Evolutionary conservation across 2,329 filamentous ascomycete genomes (phyloP).

Genomic region (Phialophora expanda): DNA sequence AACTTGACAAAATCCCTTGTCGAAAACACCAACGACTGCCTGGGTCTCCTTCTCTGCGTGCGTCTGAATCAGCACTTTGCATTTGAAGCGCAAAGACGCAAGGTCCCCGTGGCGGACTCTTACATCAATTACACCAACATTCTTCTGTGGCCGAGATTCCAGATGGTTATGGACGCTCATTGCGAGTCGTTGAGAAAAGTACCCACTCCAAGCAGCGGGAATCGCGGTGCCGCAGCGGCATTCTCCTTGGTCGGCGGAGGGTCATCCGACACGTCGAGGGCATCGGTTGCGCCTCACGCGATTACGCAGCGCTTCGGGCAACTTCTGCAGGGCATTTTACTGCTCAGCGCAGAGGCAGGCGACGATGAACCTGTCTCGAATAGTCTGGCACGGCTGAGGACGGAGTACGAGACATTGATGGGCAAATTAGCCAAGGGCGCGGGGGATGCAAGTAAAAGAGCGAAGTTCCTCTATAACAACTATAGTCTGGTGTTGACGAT

Average conservation of each 20-base stretch:
- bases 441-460: conserved; percentile 76
- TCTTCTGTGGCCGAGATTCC: conserved; percentile 94
- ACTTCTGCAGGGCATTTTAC: conserved; percentile 81
- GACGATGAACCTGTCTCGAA: conserved; percentile 91
- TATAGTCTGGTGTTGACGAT: conserved; percentile 95
- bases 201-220: conserved; percentile 47
- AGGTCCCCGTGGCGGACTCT: conserved; percentile 83
- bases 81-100: conserved; percentile 89
- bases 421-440: conserved; percentile 76
- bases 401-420: conserved; percentile 83
- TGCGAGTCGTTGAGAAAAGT: conserved; percentile 79
- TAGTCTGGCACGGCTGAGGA: conserved; percentile 75
- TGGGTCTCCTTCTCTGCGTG: conserved; percentile 89
- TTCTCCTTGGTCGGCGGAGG: conserved; percentile 58
- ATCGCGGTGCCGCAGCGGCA: conserved; percentile 55
- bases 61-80: conserved; percentile 91
- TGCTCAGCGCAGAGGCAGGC: conserved; percentile 84
- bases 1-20: conserved; percentile 76
- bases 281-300: conserved; percentile 84
- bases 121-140: conserved; percentile 97
- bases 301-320: conserved; percentile 96
- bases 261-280: conserved; percentile 59
- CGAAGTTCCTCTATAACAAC: conserved; percentile 93
- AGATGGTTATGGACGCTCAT: conserved; percentile 90
- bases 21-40: conserved; percentile 76